phyloP scores from a whole-genome alignment of 2,329 filamentous ascomycete genomes.

The Alternaria incomplexa region DNA sequence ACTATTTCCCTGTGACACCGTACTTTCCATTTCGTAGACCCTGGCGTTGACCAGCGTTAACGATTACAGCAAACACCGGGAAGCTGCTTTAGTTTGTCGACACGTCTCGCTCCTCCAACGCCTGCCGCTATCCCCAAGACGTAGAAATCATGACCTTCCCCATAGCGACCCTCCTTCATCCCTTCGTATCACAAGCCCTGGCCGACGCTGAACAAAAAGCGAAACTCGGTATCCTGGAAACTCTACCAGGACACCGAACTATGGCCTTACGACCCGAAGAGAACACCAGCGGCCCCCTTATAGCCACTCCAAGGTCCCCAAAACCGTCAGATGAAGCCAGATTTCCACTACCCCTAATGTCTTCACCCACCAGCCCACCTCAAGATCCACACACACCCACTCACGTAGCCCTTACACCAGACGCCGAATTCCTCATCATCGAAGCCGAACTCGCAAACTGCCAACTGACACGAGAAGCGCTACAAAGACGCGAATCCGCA shows the following conservation, averaged over 20 bases:
- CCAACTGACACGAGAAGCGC: neutral
- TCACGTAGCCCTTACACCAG: neutral
- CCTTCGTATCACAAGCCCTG: neutral
- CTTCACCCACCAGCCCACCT: neutral
- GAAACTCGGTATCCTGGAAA: neutral
- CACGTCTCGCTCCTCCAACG: neutral
- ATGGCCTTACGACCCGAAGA: neutral
- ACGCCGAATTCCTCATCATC: neutral
- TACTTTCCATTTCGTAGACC: neutral
- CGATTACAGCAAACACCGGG: neutral
- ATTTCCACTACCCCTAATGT: neutral
- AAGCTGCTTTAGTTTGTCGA: neutral
- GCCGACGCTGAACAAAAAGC: neutral
- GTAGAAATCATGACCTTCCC: neutral
- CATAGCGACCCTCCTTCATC: neutral
- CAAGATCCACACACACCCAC: neutral
- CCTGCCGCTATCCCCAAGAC: neutral
- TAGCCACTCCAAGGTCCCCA: too few species aligned
- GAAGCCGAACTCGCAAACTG: neutral
- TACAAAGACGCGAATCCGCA: neutral
- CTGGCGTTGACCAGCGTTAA: neutral
- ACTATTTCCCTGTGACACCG: neutral
- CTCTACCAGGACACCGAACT: neutral
- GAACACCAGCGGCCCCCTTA: neutral
- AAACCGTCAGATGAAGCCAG: neutral